A percentile compares a stretch with the other conserved stretches of the same genome.
These are phyloP conservation scores for Cryphonectria japonica DNA, from an alignment of 2,329 filamentous ascomycete genomes.

Conservation along the genomic window DNA sequence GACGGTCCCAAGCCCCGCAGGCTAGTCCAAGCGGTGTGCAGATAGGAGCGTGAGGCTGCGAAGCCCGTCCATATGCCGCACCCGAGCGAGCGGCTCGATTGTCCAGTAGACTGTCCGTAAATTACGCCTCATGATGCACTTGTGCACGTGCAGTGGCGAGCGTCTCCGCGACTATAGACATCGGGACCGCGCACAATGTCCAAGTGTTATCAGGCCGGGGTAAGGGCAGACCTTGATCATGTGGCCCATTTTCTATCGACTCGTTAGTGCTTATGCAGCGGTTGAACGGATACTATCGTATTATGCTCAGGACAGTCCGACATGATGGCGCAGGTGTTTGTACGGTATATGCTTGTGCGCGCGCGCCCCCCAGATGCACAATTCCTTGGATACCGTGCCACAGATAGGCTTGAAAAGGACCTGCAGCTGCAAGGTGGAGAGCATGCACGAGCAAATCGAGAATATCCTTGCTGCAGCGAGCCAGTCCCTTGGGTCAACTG, in stretches of 20 bases:
- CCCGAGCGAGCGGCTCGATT: background rate
- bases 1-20: background rate
- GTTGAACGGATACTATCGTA: background rate
- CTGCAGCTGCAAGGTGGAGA: conserved; percentile 3
- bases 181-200: background rate
- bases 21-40: background rate
- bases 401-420: background rate
- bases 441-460: conserved; percentile 8
- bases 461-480: conserved; percentile 14
- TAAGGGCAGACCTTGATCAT: background rate
- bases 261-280: conserved; percentile 6
- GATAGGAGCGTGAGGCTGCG: background rate
- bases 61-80: background rate
- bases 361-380: background rate
- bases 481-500: conserved; percentile 13
- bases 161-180: background rate
- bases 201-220: background rate
- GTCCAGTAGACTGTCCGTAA: background rate
- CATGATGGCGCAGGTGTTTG: background rate
- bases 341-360: background rate
- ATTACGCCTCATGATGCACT: background rate
- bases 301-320: background rate
- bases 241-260: background rate
- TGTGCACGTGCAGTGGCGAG: background rate
- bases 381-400: background rate